Base-by-base conservation (phyloP, 306 rosid species). In the Corylus americana region DNA sequence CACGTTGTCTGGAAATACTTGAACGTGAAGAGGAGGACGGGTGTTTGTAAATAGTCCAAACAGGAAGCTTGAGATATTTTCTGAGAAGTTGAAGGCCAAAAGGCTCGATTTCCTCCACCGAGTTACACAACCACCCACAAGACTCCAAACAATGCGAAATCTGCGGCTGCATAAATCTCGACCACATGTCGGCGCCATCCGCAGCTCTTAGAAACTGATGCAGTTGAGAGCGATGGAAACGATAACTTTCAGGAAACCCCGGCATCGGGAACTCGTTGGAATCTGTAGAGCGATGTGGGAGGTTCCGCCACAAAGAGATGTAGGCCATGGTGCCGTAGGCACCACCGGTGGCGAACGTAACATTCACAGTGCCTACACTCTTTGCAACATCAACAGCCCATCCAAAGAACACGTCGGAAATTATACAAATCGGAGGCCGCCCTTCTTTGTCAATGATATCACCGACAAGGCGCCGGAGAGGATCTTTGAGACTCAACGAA, bases 271-370 rank as follows among this genome's bases (percentile, higher is more conserved):
- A 91, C 85, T 87, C 88, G 1, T 86, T 86, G 9, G 87, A 78
- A 29, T 81, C 80, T 1, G 87, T 76, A 9, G 74, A 73, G 0
- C 82, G 86, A 13, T 90, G 95, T 2, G 96, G 97, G 27, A 91
- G 92, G 63, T 89, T 82, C n/a, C 79, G 58, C 92, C 93, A 92
- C 1, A 88, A 2, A 4, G 97, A 92, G 39, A 82, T 4, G 35
- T 83, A 89, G n/a, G 92, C 90, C 64, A 90, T 8, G 37, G 94
- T 77, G 68, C 97, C 97, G 66, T 91, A 91, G 49, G 92, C 96
- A 29, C 97, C 94, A 70, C 89, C 74, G 20, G 96, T 91, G 20
- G 90, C 51, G 88, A 91, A 92, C 11, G 70, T 6, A 29, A 91
- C 69, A 14, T 79, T 85, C 78, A 73, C 83, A 1, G 75, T 78